Percentiles rank a stretch among this genome's conserved stretches.
phyloP scores from a whole-genome alignment of 2,329 filamentous ascomycete species.

The Cladosporium sp. region DNA sequence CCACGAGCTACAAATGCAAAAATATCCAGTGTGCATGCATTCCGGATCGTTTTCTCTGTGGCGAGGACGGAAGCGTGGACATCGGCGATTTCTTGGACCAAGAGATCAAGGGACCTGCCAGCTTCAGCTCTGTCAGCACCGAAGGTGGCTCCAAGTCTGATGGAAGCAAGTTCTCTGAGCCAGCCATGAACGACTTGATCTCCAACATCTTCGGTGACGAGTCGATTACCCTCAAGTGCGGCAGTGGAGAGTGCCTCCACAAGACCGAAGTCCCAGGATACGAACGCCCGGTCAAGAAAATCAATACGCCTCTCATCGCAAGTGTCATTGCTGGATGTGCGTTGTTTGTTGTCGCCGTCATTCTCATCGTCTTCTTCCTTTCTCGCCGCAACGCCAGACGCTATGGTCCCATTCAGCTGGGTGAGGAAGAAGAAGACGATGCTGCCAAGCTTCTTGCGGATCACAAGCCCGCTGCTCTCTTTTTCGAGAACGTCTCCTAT shows the following conservation, averaged over 20 bases:
- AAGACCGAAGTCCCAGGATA: slow-evolving; percentile 91
- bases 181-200: slow-evolving; percentile 87
- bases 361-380: slow-evolving; percentile 81
- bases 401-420: slow-evolving; percentile 68
- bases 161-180: slow-evolving; percentile 83
- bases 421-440: slow-evolving; percentile 82
- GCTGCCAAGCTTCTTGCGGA: slow-evolving; percentile 80
- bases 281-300: slow-evolving; percentile 78
- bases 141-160: slow-evolving; percentile 54
- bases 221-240: slow-evolving; percentile 78
- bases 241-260: slow-evolving; percentile 87
- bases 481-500: slow-evolving; percentile 86
- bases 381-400: slow-evolving; percentile 64
- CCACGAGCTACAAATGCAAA: slow-evolving; percentile 78
- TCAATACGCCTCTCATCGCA: slow-evolving; percentile 95
- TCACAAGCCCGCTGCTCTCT: slow-evolving; percentile 83
- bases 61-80: slow-evolving; percentile 84
- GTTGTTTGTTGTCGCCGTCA: slow-evolving; percentile 82
- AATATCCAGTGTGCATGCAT: slow-evolving; percentile 85
- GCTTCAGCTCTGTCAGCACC: slow-evolving; percentile 65
- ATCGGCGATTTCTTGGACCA: slow-evolving; percentile 82
- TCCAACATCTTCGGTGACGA: slow-evolving; percentile 83
- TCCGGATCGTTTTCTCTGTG: slow-evolving; percentile 87
- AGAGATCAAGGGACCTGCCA: slow-evolving; percentile 79
- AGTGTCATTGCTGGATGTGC: slow-evolving; percentile 82